Conservation (phyloP, 2,329 filamentous ascomycete species). For the Clarireedia paspali region DNA sequence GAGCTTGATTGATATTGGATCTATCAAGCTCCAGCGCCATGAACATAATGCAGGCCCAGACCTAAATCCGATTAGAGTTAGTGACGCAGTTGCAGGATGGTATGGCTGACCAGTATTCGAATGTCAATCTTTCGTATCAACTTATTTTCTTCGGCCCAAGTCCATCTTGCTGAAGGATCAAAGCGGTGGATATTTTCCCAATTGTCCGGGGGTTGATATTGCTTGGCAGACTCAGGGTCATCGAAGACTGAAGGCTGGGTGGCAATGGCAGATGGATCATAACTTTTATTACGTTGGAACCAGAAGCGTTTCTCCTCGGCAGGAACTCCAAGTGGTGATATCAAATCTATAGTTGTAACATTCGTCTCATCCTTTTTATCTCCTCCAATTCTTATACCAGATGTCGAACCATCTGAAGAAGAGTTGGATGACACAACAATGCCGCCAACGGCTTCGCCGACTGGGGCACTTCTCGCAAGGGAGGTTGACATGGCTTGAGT, state of each 20-base stretch:
- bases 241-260: conserved; percentile 25
- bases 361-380: no score
- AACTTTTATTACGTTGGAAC: conserved; percentile 19
- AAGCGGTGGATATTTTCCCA: conserved; percentile 34
- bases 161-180: conserved; percentile 32
- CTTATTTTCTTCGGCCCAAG: conserved; percentile 30
- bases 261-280: conserved; percentile 18
- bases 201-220: conserved; percentile 23
- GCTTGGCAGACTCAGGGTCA: conserved; percentile 14
- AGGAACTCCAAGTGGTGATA: conserved; percentile 8
- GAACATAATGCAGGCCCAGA: conserved; percentile 43
- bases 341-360: no score
- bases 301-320: conserved; percentile 18
- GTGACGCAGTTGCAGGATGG: no score
- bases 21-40: conserved; percentile 54
- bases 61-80: neutral
- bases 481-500: no score
- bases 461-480: no score
- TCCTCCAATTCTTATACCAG: no score
- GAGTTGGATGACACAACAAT: no score
- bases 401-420: no score
- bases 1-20: conserved; percentile 49
- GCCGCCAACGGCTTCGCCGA: no score
- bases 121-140: conserved; percentile 26
- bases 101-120: conserved; percentile 21